A percentile compares a stretch with the other conserved stretches of the same genome.
Evolutionary conservation across 805 yeast genomes (phyloP).

Genomic region (Saturnispora halmiae): DNA sequence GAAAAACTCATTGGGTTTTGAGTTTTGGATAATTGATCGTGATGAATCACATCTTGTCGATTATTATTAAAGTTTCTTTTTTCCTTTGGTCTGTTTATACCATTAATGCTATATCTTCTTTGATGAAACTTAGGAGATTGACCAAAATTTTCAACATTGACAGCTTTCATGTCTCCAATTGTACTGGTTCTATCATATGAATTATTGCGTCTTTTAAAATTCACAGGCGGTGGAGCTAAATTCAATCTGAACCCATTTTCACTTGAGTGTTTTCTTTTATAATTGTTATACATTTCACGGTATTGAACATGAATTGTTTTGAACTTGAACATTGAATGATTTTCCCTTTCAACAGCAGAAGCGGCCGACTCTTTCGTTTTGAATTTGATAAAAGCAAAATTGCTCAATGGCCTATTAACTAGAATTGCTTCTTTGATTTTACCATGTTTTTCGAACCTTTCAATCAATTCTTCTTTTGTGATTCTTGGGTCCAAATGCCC

Average conservation of each 20-base stretch:
- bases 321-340: conserved; percentile 65
- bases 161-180: conserved; percentile 3
- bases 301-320: conserved; percentile 82
- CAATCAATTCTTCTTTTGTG: conserved; percentile 44
- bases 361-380: conserved; percentile 67
- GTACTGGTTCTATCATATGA: conserved; percentile 1
- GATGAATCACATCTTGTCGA: too few species aligned
- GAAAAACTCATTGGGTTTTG: too few species aligned
- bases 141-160: conserved; percentile 8
- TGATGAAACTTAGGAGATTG: background rate
- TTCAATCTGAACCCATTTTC: conserved; percentile 23
- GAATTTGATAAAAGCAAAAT: conserved; percentile 69
- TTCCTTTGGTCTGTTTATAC: background rate
- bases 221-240: conserved; percentile 78
- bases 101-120: background rate
- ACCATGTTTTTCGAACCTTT: conserved; percentile 63
- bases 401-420: conserved; percentile 40
- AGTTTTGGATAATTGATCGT: too few species aligned
- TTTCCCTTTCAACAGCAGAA: conserved; percentile 76
- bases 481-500: conserved; percentile 58
- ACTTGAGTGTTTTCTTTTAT: conserved; percentile 24
- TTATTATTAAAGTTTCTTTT: background rate
- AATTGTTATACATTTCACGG: conserved; percentile 46
- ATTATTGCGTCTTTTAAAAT: conserved; percentile 36
- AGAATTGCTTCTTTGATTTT: conserved; percentile 47